Percentiles rank a stretch among this genome's conserved stretches.
Evolutionary conservation across 495 filamentous ascomycete genomes (phyloP).

Genomic region (Corynascus novoguineensis): DNA sequence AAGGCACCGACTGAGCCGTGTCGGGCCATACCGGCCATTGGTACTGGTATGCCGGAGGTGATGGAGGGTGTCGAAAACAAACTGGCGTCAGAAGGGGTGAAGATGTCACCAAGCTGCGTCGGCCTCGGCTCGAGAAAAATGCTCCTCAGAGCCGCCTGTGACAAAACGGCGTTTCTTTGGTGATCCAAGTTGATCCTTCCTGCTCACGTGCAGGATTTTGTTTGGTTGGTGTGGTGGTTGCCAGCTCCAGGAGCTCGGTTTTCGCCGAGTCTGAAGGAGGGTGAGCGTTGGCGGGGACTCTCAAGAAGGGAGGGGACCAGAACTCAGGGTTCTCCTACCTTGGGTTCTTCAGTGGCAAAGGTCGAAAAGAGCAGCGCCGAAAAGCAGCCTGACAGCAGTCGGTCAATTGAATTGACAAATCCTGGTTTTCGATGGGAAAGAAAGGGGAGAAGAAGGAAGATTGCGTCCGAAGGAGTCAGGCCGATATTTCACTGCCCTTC

Average conservation of each 20-base stretch:
- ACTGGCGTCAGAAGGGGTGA: neutral
- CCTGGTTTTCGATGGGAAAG: conserved; percentile 18
- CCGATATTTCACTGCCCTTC: conserved; percentile 43
- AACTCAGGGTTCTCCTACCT: too few species aligned
- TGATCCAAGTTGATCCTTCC: conserved; percentile 7
- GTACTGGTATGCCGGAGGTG: neutral
- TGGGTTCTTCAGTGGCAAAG: neutral
- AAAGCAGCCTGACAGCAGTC: neutral
- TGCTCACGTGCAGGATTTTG: neutral
- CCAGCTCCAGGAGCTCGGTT: neutral
- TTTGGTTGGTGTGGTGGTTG: neutral
- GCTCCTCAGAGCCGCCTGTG: too few species aligned
- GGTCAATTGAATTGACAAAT: conserved; percentile 3
- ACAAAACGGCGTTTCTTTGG: neutral
- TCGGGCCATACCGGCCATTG: conserved; percentile 36
- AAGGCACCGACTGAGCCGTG: conserved; percentile 36
- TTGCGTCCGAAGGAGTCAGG: conserved; percentile 43
- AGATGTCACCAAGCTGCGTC: conserved; percentile 10
- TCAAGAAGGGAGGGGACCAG: too few species aligned
- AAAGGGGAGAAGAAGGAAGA: conserved; percentile 26
- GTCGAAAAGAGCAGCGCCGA: neutral
- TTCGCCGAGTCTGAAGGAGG: neutral
- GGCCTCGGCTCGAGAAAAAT: neutral
- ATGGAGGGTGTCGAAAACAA: conserved; percentile 8
- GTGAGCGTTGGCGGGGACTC: neutral